Percentiles rank a stretch among this genome's conserved stretches.
These are phyloP conservation scores for Pyrenula aspistea DNA, from an alignment of 495 filamentous ascomycete genomes.

Conservation along the genomic window DNA sequence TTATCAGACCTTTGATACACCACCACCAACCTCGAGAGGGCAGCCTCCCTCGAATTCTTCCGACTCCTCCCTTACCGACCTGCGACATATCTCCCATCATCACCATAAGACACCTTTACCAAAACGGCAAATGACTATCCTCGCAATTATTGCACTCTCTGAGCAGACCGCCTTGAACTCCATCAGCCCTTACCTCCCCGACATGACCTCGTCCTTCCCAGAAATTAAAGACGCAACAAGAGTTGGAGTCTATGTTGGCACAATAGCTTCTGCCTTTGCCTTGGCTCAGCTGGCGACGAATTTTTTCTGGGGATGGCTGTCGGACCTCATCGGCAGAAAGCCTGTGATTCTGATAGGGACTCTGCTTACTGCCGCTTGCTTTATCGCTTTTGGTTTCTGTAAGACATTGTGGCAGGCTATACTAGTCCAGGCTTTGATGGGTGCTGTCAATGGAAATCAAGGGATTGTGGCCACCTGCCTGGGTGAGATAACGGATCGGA, in stretches of 20 bases:
- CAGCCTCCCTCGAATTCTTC: constrained; percentile 39
- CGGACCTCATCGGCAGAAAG: constrained; percentile 82
- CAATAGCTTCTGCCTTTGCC: constrained; percentile 82
- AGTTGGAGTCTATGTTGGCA: constrained; percentile 80
- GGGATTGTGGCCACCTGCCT: constrained; percentile 83
- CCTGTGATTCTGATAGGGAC: constrained; percentile 86
- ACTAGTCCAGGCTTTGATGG: constrained; percentile 78
- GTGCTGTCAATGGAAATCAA: constrained; percentile 83
- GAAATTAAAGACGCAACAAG: constrained; percentile 56
- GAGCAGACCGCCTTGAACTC: constrained; percentile 96
- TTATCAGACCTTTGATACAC: constrained; percentile 92
- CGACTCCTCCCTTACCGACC: constrained; percentile 23
- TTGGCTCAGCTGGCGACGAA: constrained; percentile 85
- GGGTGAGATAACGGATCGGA: constrained; percentile 88
- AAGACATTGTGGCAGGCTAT: constrained; percentile 71
- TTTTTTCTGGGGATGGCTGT: constrained; percentile 88
- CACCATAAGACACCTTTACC: constrained; percentile 59
- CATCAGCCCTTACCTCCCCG: constrained; percentile 88
- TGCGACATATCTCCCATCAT: constrained; percentile 14
- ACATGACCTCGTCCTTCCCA: constrained; percentile 80
- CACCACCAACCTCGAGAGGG: constrained; percentile 72
- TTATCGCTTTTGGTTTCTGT: constrained; percentile 81
- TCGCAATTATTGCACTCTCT: constrained; percentile 79
- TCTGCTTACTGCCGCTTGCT: constrained; percentile 64
- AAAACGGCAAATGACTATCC: constrained; percentile 65